Evolutionary conservation across 2,329 filamentous ascomycete genomes (phyloP), one percentile per base, ranked within the genome.

Genomic region (Xenoacremonium recifei): DNA sequence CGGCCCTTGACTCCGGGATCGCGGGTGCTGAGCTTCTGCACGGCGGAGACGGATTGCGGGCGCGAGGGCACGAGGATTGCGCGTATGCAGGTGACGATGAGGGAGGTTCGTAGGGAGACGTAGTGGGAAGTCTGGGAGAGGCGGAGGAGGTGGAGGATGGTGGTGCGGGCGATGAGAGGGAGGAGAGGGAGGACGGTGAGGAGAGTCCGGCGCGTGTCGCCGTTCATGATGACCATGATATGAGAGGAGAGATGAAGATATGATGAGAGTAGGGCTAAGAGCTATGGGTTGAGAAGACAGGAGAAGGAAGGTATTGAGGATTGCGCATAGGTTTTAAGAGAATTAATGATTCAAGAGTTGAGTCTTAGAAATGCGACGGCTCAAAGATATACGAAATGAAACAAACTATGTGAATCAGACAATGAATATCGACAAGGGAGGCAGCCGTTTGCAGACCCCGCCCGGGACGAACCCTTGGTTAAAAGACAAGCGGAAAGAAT

Each of bases 81-180:
- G 16, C 88, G 84, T n/a, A 96, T 63, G 13, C 93, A 68, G 19
- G 80, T 77, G 42, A 96, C 74, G 1, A 77, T 82, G 40, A 96
- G 59, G 42, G 87, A 85, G 12, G 85, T 92, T 38, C 77, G 77
- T 4, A 96, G 68, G 61, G 95, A 86, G 68, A 92, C 84, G 69
- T 93, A 89, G 35, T 81, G 79, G 4, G 85, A 80, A 6, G 82
- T 82, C 23, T 84, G 75, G 0, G 90, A 89, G 30, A 86, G 66
- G 20, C 76, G 77, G 6, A 96, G 71, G 3, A 82, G 59, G 55
- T 90, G 85, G 35, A 76, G 67, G 11, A 87, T 47, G 3, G 80
- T 73, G 2, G 83, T 77, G 48, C 80, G 80, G n/a, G 78, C 58
- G 7, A 87, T 69, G 9, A 83, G 67, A 0, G 85, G 85, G 3